A percentile compares a stretch with the other conserved stretches of the same genome.
phyloP scores from a whole-genome alignment of 73 alveolate genomes.

The Effrenium voratum region DNA sequence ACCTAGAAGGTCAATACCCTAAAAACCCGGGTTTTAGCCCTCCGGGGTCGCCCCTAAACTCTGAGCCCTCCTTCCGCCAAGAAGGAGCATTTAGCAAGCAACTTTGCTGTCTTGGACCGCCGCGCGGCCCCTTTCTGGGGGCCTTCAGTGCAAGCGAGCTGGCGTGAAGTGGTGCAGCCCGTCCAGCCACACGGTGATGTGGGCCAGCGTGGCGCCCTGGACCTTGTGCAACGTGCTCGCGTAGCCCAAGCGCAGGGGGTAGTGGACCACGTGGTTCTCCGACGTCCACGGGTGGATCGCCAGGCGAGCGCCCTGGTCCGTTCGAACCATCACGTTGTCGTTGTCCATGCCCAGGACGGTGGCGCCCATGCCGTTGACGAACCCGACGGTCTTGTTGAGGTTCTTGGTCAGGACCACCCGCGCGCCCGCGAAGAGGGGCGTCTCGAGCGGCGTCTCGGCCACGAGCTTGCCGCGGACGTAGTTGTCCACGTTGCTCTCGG shows the following conservation, averaged over 20 bases:
- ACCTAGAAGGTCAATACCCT: too few relatives aligned
- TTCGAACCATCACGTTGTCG: neutral
- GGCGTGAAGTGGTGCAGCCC: too few relatives aligned
- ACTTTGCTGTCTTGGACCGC: too few relatives aligned
- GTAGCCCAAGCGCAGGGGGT: conserved; percentile 19
- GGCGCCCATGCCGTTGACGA: conserved; percentile 77
- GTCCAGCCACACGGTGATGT: conserved; percentile 14
- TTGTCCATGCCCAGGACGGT: conserved; percentile 6
- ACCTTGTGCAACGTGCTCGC: conserved; percentile 2
- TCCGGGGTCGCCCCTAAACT: too few relatives aligned
- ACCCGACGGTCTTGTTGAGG: conserved; percentile 14
- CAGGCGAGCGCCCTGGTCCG: neutral
- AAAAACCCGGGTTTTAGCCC: too few relatives aligned
- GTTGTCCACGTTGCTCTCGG: conserved; percentile 59
- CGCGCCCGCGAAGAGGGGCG: neutral
- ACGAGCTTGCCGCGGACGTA: neutral
- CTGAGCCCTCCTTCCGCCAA: too few relatives aligned
- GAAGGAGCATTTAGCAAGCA: too few relatives aligned
- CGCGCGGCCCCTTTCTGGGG: too few relatives aligned
- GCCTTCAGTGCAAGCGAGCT: too few relatives aligned
- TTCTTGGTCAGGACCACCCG: conserved; percentile 28
- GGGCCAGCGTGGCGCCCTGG: neutral
- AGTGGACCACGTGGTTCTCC: neutral
- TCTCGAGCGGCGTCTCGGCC: neutral
- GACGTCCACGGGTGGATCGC: neutral